Base-by-base conservation (phyloP, 345 rosid species). In the Arabis alpina region DNA sequence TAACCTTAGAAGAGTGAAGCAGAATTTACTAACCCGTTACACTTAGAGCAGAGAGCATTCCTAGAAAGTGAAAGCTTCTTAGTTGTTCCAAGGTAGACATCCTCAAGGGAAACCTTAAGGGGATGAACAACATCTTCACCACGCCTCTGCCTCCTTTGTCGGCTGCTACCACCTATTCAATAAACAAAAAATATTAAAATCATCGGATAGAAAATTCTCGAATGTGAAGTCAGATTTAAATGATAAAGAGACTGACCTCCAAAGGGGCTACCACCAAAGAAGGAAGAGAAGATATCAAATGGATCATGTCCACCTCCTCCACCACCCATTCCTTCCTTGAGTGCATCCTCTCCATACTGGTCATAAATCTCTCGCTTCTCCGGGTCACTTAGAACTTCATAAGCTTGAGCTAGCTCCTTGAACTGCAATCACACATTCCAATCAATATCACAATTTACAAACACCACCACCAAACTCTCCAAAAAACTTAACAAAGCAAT, bases 81-180 rank as follows among this genome's bases (percentile, higher is more conserved):
- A 40, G 85, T 81, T 12, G 87, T 85, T 36, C 98, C 97, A 23
- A 85, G 86, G 71, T 92, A 92, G 1, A 88, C 79, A 64, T 92
- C 98, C 73, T 92, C 98, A 49, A 90, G 64, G 10, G 97, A 85
- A 56, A 92, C 95, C 77, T 92, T 92, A 6, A 92, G 80, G 12
- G 95, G 93, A 76, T 92, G 98, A 50, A 88, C 73, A 47, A 88
- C 98, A 78, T 92, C 95, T 82, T 90, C 96, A 23, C 98, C 97
- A 79, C 88, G 84, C 58, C 95, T 85, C 76, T 92, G 97, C 79
- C 98, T 88, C 47, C 98, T 76, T 64, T 90, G 88, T 70, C 95
- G 72, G 81, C 95, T 92, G 70, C 93, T 85, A 79, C 90, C 95
- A 43, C 88, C 92, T 56, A 68, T 84, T 81, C 4, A 43, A 11